phyloP scores from a whole-genome alignment of 2,329 filamentous ascomycete species.

The Byssoonygena ceratinophila region DNA sequence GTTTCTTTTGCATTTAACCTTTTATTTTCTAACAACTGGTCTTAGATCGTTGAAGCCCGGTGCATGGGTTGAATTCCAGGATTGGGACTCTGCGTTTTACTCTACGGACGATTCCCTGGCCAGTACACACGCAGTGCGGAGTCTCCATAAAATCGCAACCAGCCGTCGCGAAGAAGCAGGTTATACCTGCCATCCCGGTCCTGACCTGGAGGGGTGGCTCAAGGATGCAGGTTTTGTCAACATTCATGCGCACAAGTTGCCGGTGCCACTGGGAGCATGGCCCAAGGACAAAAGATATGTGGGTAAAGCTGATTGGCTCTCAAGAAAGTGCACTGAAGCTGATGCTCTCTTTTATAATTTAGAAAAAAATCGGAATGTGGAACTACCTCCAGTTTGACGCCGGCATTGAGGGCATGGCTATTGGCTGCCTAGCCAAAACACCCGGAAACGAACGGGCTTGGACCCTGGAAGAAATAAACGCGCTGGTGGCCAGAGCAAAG shows the following conservation, averaged over 20 bases:
- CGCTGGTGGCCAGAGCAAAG: constrained; percentile 25
- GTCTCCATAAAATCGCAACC: neutral
- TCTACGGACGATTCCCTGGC: constrained; percentile 23
- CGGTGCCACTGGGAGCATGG: constrained; percentile 23
- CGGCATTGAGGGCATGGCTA: constrained; percentile 22
- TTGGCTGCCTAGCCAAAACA: constrained; percentile 16
- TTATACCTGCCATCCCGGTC: constrained; percentile 1
- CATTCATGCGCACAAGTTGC: constrained; percentile 16
- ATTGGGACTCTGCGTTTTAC: constrained; percentile 25
- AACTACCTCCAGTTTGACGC: constrained; percentile 18
- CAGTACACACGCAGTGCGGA: neutral
- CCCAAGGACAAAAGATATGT: constrained; percentile 17
- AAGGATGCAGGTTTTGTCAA: constrained; percentile 22
- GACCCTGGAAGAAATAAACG: constrained; percentile 23
- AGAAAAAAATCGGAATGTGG: constrained; percentile 23
- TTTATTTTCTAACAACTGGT: neutral
- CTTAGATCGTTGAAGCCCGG: constrained; percentile 25
- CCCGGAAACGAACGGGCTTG: constrained; percentile 18
- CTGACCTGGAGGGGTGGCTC: constrained; percentile 17
- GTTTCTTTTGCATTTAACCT: neutral
- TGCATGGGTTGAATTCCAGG: constrained; percentile 35
- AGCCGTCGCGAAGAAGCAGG: neutral
- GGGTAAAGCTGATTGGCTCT: neutral
- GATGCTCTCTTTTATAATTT: neutral
- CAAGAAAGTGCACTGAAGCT: constrained; percentile 8